A percentile compares a stretch with the other conserved stretches of the same genome.
Evolutionary conservation across 306 rosid genomes (phyloP).

Genomic region (Sophora flavescens): DNA sequence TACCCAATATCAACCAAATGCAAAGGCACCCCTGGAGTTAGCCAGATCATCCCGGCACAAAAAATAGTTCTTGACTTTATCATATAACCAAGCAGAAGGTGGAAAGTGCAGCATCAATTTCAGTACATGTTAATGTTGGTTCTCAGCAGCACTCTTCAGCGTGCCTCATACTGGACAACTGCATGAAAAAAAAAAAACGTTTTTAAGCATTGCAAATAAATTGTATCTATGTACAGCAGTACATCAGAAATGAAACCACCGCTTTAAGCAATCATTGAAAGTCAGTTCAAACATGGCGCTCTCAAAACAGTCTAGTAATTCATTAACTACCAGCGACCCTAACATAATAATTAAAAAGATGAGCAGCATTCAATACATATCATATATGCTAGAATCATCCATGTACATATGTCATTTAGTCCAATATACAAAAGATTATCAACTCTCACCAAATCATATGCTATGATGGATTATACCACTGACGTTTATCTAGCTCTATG

Average conservation of each 20-base stretch:
- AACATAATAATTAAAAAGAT: background rate
- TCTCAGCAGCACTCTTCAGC: constrained; percentile 37
- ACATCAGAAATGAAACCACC: background rate
- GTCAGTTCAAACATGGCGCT: background rate
- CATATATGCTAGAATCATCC: background rate
- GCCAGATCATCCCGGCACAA: background rate
- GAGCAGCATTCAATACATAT: background rate
- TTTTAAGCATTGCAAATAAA: background rate
- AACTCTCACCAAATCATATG: background rate
- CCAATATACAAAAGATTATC: background rate
- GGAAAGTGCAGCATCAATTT: background rate
- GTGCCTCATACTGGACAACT: constrained; percentile 62
- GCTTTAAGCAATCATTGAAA: background rate
- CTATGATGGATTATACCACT: background rate
- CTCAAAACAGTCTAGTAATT: background rate
- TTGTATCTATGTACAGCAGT: background rate
- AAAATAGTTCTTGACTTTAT: background rate
- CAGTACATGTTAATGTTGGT: background rate
- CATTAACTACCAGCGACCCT: background rate
- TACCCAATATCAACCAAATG: background rate
- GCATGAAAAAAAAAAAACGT: constrained; percentile 22
- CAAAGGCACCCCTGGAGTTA: background rate
- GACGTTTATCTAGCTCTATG: background rate
- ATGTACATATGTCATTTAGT: background rate
- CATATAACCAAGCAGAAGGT: background rate